Percentiles rank a stretch among this genome's conserved stretches.
These are phyloP conservation scores for Medicago arabica DNA, from an alignment of 306 rosid genomes.

Conservation along the genomic window DNA sequence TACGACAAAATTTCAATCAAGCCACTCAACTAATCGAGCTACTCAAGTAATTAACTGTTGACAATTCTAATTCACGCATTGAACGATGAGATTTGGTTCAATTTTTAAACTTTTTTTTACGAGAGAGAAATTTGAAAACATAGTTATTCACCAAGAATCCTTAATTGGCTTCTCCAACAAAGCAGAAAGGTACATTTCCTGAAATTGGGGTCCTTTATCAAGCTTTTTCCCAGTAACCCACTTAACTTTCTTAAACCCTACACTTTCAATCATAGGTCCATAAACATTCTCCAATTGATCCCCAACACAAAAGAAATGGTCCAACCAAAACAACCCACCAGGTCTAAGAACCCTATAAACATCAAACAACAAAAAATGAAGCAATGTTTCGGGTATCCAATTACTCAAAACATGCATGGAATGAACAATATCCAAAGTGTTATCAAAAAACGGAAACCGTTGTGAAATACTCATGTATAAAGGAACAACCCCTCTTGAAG, in stretches of 20 bases:
- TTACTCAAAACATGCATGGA: conserved; percentile 60
- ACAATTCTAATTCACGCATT: background rate
- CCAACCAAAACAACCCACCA: conserved; percentile 61
- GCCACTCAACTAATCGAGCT: no score
- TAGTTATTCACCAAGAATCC: conserved; percentile 38
- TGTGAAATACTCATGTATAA: conserved; percentile 52
- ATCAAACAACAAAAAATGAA: conserved; percentile 49
- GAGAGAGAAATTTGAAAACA: background rate
- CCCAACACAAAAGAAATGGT: conserved; percentile 55
- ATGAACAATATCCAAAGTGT: conserved; percentile 60
- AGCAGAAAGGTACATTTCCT: conserved; percentile 58
- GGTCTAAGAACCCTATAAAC: conserved; percentile 56
- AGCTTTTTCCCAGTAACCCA: conserved; percentile 57
- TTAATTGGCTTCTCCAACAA: conserved; percentile 57
- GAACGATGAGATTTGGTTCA: background rate
- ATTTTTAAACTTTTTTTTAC: background rate
- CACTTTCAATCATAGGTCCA: conserved; percentile 51
- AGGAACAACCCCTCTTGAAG: conserved; percentile 55
- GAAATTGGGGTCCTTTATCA: conserved; percentile 44
- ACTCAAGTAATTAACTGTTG: background rate
- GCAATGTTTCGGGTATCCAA: conserved; percentile 46
- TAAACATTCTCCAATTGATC: conserved; percentile 48
- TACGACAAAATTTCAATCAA: background rate
- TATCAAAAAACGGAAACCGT: conserved; percentile 55
- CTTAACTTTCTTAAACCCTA: conserved; percentile 53